These are phyloP conservation scores for Fusarium burgessii DNA, from an alignment of 2,329 filamentous ascomycete genomes.

Conservation along the genomic window DNA sequence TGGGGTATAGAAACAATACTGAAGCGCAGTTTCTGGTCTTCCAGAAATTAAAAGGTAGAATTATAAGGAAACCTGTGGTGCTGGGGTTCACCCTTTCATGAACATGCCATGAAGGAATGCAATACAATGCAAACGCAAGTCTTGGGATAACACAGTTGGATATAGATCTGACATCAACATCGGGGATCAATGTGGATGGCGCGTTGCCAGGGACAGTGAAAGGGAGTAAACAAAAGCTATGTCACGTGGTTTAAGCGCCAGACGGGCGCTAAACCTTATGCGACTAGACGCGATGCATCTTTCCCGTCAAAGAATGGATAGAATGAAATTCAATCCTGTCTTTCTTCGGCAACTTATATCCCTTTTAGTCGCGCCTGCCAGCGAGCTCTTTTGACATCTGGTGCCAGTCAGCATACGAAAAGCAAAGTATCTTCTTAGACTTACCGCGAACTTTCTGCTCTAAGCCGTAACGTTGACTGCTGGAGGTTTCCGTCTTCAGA, in stretches of 20 bases:
- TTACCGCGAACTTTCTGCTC: background rate
- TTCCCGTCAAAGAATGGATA: slow-evolving; percentile 5
- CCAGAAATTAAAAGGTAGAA: slow-evolving; percentile 27
- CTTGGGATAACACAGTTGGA: slow-evolving; percentile 25
- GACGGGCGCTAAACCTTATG: slow-evolving; percentile 21
- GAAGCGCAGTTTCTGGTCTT: slow-evolving; percentile 6
- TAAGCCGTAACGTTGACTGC: background rate
- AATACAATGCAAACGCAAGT: slow-evolving; percentile 42
- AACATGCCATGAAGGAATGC: slow-evolving; percentile 44
- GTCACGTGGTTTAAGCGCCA: slow-evolving; percentile 38
- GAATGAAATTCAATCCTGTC: slow-evolving; percentile 11
- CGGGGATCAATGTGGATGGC: slow-evolving; percentile 26
- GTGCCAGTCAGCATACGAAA: background rate
- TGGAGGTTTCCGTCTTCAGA: background rate
- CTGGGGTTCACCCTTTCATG: slow-evolving; percentile 42
- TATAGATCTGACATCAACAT: slow-evolving; percentile 33
- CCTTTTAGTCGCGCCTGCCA: slow-evolving; percentile 13
- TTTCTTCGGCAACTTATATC: slow-evolving; percentile 13
- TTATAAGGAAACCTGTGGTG: slow-evolving; percentile 43
- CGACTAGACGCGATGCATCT: slow-evolving; percentile 30
- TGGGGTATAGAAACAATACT: slow-evolving; percentile 7
- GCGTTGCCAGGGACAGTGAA: slow-evolving; percentile 46
- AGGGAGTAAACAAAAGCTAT: slow-evolving; percentile 46
- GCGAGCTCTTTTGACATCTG: background rate
- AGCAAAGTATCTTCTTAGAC: background rate